Percentiles rank a stretch among this genome's conserved stretches.
Conservation (phyloP, 202 grass and related monocot species). For the Thinopyrum obtusiflorum region DNA sequence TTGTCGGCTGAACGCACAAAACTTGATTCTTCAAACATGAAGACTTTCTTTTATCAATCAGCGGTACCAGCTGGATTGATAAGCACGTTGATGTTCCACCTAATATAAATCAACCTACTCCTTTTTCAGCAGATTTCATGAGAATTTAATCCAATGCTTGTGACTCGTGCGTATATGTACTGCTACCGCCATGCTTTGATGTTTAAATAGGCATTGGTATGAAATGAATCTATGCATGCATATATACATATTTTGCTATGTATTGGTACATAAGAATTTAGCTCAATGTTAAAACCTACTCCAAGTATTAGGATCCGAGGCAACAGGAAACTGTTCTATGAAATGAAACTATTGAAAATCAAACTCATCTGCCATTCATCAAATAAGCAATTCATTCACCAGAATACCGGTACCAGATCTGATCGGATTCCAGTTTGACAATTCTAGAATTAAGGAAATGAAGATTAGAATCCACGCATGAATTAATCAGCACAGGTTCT, state of each 20-base stretch:
- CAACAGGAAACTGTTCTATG: neutral
- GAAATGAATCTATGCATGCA: neutral
- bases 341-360: neutral
- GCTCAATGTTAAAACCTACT: neutral
- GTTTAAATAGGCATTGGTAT: neutral
- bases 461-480: neutral
- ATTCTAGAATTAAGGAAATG: neutral
- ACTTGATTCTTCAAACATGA: conserved; percentile 15
- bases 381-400: neutral
- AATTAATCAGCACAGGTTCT: conserved; percentile 19
- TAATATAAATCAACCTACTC: neutral
- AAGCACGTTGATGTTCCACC: neutral
- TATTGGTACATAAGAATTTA: no score
- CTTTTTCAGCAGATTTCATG: neutral
- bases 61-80: neutral
- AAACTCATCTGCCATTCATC: neutral
- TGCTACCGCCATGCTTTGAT: neutral
- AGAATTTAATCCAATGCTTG: neutral
- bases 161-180: neutral
- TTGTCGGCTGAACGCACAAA: neutral
- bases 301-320: neutral
- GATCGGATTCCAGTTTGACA: neutral
- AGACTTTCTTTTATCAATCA: neutral
- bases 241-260: neutral
- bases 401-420: neutral